Base-by-base conservation (phyloP, 202 grass and related monocot genomes). In the Digitaria exilis region DNA sequence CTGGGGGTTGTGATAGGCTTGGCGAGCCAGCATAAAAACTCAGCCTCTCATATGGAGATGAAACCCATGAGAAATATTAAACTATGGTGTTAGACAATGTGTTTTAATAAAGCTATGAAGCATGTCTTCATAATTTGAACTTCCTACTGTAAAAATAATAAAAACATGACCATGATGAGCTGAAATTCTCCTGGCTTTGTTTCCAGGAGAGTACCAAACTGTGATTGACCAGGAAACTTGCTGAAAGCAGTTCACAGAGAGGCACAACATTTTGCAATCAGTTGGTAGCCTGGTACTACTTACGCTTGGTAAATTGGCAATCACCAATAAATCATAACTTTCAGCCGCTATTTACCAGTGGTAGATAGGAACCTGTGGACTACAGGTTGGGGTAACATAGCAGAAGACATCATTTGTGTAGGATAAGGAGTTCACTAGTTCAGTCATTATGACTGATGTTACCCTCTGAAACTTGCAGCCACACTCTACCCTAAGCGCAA, bases 341-440 rank as follows among this genome's bases (percentile, higher is more conserved):
- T 18, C 71, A 72, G 44, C 11, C 54, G 18, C 44, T 43, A 28
- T 26, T 32, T 37, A 64, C 16, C 30, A 43, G 31, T 8, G 37
- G 25, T 26, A 54, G 41, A 0, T 0, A 31, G 9, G 44, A 42
- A 55, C 26, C 43, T 54, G 43, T 12, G 24, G 69, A 64, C n/a
- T 34, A 75, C 28, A 63, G 17, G 4, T 71, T 85, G 2, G 28
- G 67, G 17, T 18, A 26, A 58, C 39, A 34, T 6, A 51, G 68
- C 6, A 76, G 9, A 73, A 0, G 25, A 13, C 68, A 26, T 10
- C 29, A 19, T 86, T 57, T 73, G 19, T 16, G 26, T 74, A 74
- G 29, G 46, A 67, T n/a, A 58, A 74, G 35, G 25, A 44, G 19
- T 86, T 56, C 58, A n/a, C 46, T 58, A 44, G 15, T 86, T 57